Percentiles rank a stretch among this genome's conserved stretches.
phyloP scores from a whole-genome alignment of 306 rosid species.

The Lathyrus tuberosus region DNA sequence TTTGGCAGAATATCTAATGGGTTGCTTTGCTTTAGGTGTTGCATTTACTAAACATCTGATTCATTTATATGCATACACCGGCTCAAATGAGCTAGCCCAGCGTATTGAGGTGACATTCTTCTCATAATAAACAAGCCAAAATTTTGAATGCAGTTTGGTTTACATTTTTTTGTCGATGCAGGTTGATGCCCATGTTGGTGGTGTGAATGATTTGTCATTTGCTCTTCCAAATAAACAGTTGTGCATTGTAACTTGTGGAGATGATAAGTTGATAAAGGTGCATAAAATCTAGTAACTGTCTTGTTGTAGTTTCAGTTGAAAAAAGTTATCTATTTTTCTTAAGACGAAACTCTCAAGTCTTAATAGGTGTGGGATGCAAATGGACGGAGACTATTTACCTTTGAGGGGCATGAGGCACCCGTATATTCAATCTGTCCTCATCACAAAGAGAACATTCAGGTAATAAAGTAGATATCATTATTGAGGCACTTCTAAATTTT shows the following conservation, averaged over 20 bases:
- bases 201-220: slow-evolving; percentile 91
- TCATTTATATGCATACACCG: slow-evolving; percentile 69
- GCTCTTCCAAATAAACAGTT: slow-evolving; percentile 76
- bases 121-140: slow-evolving; percentile 22
- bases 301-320: slow-evolving; percentile 26
- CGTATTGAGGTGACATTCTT: slow-evolving; percentile 65
- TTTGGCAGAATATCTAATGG: slow-evolving; percentile 37
- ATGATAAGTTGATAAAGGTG: slow-evolving; percentile 85
- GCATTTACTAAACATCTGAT: slow-evolving; percentile 82
- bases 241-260: slow-evolving; percentile 87
- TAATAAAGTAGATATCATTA: slow-evolving; percentile 34
- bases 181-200: slow-evolving; percentile 83
- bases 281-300: slow-evolving; percentile 19
- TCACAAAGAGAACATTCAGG: slow-evolving; percentile 90
- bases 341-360: slow-evolving; percentile 38
- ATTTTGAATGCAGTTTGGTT: slow-evolving; percentile 38
- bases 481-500: slow-evolving; percentile 25
- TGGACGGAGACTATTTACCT: slow-evolving; percentile 62
- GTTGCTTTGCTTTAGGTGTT: slow-evolving; percentile 64
- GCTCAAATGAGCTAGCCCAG: slow-evolving; percentile 67
- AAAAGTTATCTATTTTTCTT: slow-evolving; percentile 35
- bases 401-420: slow-evolving; percentile 87
- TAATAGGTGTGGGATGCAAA: slow-evolving; percentile 78
- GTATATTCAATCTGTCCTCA: slow-evolving; percentile 90
- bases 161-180: slow-evolving; percentile 40